phyloP scores from a whole-genome alignment of 345 rosid species.

The Populus davidiana region DNA sequence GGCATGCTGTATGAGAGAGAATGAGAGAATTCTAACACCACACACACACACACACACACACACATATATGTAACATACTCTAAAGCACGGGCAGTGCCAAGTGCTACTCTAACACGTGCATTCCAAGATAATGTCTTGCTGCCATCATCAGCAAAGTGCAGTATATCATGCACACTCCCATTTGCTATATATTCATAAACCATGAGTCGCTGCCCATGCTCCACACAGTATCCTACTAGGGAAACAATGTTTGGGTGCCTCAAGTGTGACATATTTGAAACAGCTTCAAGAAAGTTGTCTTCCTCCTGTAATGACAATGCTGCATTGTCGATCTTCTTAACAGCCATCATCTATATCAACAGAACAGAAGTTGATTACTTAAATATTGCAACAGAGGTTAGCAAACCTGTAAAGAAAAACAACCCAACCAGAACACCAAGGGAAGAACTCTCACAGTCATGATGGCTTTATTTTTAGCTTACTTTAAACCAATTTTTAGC shows the following conservation, averaged over 20 bases:
- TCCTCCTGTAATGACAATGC: constrained; percentile 90
- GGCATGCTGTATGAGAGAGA: background rate
- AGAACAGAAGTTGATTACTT: constrained; percentile 16
- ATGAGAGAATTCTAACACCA: background rate
- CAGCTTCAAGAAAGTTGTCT: constrained; percentile 85
- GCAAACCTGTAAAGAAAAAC: background rate
- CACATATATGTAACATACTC: constrained; percentile 60
- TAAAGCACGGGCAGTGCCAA: constrained; percentile 93
- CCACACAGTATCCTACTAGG: constrained; percentile 82
- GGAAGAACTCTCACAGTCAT: background rate
- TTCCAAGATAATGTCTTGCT: constrained; percentile 77
- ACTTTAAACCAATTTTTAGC: background rate
- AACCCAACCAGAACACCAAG: background rate
- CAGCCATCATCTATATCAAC: constrained; percentile 59
- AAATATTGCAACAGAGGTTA: background rate
- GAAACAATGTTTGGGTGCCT: constrained; percentile 91
- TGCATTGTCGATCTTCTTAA: constrained; percentile 93
- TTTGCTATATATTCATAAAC: constrained; percentile 75
- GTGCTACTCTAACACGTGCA: constrained; percentile 96
- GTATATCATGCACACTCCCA: constrained; percentile 80
- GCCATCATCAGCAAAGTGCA: constrained; percentile 75
- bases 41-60: background rate
- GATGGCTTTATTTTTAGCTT: background rate
- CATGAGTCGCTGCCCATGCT: constrained; percentile 94
- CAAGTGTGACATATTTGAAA: constrained; percentile 87